Percentiles rank a stretch among this genome's conserved stretches.
These are phyloP conservation scores for Tillandsia leiboldiana DNA, from an alignment of 176 grass and related monocot genomes.

Conservation along the genomic window DNA sequence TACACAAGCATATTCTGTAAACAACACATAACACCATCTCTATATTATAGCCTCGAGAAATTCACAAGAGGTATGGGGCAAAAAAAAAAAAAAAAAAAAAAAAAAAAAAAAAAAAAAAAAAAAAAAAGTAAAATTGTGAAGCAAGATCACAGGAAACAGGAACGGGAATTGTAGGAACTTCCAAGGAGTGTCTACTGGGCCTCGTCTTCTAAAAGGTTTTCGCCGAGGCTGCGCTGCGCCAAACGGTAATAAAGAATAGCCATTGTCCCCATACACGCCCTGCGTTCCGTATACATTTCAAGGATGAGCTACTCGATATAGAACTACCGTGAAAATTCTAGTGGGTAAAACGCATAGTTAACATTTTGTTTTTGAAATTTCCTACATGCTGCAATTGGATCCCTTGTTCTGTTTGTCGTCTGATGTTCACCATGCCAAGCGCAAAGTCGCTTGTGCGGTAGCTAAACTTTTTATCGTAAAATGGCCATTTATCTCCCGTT, in stretches of 20 bases:
- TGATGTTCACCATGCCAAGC: no score
- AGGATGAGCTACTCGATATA: constrained; percentile 2
- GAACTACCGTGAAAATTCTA: no score
- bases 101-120: constrained; percentile 9
- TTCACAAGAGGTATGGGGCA: background rate
- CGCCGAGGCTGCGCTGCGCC: constrained; percentile 68
- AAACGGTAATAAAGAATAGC: constrained; percentile 86
- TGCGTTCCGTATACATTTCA: constrained; percentile 29
- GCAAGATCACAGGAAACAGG: background rate
- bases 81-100: constrained; percentile 14
- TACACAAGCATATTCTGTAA: constrained; percentile 30
- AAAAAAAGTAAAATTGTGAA: constrained; percentile 21
- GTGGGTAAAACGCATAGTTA: no score
- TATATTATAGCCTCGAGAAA: constrained; percentile 19
- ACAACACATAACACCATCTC: constrained; percentile 17
- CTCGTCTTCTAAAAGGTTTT: constrained; percentile 56
- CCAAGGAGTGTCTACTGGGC: constrained; percentile 38
- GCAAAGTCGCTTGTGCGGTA: no score
- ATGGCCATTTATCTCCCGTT: no score
- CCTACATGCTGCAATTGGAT: no score
- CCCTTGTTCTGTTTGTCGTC: no score
- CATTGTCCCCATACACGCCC: constrained; percentile 97
- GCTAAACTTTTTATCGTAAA: no score
- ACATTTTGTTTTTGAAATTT: no score
- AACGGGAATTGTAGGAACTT: constrained; percentile 2